phyloP scores from a whole-genome alignment of 2,329 filamentous ascomycete species.

The Elsinoe arachidis region DNA sequence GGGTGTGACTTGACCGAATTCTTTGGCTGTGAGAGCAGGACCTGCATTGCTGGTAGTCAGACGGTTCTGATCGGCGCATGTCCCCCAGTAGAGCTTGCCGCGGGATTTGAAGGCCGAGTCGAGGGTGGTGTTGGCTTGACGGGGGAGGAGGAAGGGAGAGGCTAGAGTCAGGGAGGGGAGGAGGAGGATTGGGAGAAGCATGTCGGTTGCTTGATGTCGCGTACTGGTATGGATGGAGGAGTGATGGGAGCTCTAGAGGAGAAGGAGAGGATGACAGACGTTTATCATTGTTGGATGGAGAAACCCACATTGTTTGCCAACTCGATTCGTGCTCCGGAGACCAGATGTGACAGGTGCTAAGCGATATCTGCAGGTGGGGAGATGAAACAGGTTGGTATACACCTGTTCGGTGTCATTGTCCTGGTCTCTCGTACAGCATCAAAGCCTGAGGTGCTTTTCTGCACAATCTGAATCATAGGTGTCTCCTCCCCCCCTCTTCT shows the following conservation, averaged over 20 bases:
- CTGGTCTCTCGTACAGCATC: too few species aligned
- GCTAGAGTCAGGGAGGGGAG: not conserved
- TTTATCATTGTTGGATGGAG: not conserved
- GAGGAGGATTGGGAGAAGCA: constrained; percentile 12
- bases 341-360: not conserved
- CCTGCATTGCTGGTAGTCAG: constrained; percentile 42
- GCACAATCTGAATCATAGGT: too few species aligned
- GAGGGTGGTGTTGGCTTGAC: constrained; percentile 4
- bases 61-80: constrained; percentile 46
- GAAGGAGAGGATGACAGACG: not conserved
- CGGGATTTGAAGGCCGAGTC: constrained; percentile 43
- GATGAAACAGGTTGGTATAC: not conserved
- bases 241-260: not conserved
- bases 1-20: constrained; percentile 57
- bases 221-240: not conserved
- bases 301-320: not conserved
- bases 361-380: not conserved
- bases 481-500: too few species aligned
- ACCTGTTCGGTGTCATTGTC: too few species aligned
- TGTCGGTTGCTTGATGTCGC: not conserved
- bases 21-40: constrained; percentile 45
- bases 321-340: not conserved
- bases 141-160: constrained; percentile 8
- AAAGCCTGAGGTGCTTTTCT: too few species aligned
- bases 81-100: constrained; percentile 59